phyloP scores from a whole-genome alignment of 768 basidiomycete genomes.

The Amanita brunnescens region DNA sequence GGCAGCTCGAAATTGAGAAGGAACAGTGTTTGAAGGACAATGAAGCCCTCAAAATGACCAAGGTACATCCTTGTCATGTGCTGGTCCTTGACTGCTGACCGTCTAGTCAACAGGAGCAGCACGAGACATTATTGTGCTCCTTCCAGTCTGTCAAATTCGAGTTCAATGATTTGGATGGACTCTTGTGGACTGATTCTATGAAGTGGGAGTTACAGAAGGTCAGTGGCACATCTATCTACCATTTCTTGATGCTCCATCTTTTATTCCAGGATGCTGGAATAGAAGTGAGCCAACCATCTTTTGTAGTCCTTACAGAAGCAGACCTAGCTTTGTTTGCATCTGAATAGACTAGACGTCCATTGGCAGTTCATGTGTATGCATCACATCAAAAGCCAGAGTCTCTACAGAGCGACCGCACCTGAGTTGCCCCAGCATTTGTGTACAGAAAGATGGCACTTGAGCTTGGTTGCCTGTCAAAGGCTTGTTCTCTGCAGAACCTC shows the following conservation, averaged over 20 bases:
- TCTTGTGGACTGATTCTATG: slow-evolving; percentile 37
- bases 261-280: not conserved
- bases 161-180: slow-evolving; percentile 53
- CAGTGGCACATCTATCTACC: not conserved
- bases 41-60: slow-evolving; percentile 49
- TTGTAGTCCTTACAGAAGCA: slow-evolving; percentile 27
- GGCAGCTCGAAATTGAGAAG: slow-evolving; percentile 39
- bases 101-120: slow-evolving; percentile 27
- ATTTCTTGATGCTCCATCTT: not conserved
- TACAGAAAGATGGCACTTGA: slow-evolving; percentile 16
- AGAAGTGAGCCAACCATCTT: slow-evolving; percentile 4
- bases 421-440: not conserved
- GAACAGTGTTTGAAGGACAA: slow-evolving; percentile 46
- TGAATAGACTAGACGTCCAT: slow-evolving; percentile 33
- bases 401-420: slow-evolving; percentile 7
- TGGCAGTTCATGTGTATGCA: slow-evolving; percentile 9
- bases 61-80: slow-evolving; percentile 25
- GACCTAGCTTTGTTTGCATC: slow-evolving; percentile 26
- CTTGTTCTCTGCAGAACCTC: slow-evolving; percentile 12
- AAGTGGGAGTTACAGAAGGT: slow-evolving; percentile 22
- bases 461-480: slow-evolving; percentile 23
- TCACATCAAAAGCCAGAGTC: not conserved
- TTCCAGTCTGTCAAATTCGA: slow-evolving; percentile 52
- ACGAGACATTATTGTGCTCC: slow-evolving; percentile 28
- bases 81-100: not conserved